Conservation (phyloP, 257 asterid genomes). For the Nicotiana sylvestris region DNA sequence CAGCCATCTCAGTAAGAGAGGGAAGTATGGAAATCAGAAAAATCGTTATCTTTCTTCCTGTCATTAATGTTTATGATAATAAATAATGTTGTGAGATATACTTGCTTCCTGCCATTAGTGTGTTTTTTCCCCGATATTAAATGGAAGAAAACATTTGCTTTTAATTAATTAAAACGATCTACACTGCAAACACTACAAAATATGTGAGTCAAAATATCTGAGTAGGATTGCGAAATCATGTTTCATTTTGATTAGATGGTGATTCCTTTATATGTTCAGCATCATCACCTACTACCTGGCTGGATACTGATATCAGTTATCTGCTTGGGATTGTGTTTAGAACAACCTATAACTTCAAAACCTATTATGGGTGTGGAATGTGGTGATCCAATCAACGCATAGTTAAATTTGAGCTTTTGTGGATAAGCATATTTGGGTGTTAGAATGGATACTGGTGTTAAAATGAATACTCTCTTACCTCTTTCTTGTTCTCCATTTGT, state of each 20-base stretch:
- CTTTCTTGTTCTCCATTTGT: neutral
- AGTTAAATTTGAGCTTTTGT: neutral
- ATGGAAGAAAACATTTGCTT: neutral
- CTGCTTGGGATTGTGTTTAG: neutral
- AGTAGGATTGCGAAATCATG: neutral
- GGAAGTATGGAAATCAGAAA: neutral
- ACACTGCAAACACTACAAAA: neutral
- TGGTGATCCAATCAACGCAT: neutral
- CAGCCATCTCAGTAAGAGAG: neutral
- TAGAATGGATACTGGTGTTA: neutral
- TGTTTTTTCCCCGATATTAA: neutral
- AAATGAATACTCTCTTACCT: neutral
- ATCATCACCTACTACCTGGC: slow-evolving; percentile 6
- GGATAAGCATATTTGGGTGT: neutral
- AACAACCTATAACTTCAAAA: neutral
- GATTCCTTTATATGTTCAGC: neutral
- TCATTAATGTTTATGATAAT: neutral
- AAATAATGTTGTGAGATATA: neutral
- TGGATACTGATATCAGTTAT: neutral
- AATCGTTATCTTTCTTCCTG: neutral
- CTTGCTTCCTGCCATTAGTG: neutral
- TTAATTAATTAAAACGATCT: neutral
- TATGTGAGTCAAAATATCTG: neutral
- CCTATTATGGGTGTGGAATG: neutral
- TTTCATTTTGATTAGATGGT: neutral